Evolutionary conservation across 2,329 filamentous ascomycete genomes (phyloP).

Genomic region (Alternaria sp.): DNA sequence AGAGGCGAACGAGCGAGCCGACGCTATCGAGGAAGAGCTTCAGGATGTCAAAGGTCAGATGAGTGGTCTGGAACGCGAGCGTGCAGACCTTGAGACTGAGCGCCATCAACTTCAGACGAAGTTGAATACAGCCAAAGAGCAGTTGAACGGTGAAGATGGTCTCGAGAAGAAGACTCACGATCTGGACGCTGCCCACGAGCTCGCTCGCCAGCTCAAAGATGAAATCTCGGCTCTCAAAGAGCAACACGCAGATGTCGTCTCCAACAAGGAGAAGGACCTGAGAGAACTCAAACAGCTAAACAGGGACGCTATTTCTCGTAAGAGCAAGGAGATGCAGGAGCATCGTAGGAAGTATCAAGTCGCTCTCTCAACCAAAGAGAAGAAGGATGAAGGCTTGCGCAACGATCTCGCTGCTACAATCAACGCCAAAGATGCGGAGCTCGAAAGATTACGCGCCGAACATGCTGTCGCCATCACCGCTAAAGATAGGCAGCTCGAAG

Average conservation of each 20-base stretch:
- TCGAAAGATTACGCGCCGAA: background rate
- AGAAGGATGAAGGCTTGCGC: no score
- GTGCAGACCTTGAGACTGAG: background rate
- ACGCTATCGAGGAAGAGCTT: background rate
- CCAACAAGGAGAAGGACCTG: no score
- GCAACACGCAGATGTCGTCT: background rate
- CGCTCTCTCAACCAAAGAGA: no score
- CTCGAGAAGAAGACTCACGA: background rate
- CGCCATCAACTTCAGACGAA: background rate
- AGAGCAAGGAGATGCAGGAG: no score
- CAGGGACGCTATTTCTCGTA: no score
- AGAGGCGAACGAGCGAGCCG: background rate
- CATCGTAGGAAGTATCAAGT: no score
- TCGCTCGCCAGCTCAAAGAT: background rate
- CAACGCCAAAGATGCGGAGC: background rate
- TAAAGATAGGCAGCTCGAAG: no score
- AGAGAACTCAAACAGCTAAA: no score
- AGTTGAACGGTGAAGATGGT: background rate
- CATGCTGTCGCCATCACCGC: no score
- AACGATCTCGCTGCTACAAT: background rate
- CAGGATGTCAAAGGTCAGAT: background rate
- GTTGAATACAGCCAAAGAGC: background rate
- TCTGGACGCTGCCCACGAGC: background rate
- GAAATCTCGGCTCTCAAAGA: background rate
- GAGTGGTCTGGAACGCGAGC: background rate